Conservation (phyloP, 192 early-diverging fungal genomes). For the Coemansia erecta region DNA sequence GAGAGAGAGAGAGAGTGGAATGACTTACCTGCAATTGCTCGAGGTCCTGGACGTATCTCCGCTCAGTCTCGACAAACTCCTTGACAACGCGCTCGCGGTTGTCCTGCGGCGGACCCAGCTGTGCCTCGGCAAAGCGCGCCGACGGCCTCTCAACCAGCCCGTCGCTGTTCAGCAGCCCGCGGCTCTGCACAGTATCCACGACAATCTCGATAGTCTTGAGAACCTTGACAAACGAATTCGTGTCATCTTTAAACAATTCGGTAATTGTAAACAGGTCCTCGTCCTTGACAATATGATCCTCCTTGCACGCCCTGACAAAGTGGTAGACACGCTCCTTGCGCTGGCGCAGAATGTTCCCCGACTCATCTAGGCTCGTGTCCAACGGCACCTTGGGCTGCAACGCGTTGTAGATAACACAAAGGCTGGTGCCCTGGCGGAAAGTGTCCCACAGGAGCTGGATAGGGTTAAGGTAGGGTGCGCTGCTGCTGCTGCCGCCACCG, state of each 20-base stretch:
- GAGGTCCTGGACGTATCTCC: conserved; percentile 86
- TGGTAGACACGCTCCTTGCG: conserved; percentile 83
- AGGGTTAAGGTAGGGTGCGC: conserved; percentile 57
- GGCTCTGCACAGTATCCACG: conserved; percentile 70
- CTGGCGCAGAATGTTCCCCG: conserved; percentile 59
- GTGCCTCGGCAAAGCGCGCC: conserved; percentile 51
- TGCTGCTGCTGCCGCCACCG: too few relatives aligned
- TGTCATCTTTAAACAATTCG: conserved; percentile 91
- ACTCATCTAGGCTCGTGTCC: conserved; percentile 55
- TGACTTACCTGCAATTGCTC: conserved; percentile 70
- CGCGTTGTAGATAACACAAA: conserved; percentile 72
- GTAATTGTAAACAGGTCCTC: conserved; percentile 81
- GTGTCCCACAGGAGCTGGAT: conserved; percentile 70
- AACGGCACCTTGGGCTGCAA: conserved; percentile 62
- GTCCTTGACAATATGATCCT: conserved; percentile 69
- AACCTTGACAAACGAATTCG: conserved; percentile 95
- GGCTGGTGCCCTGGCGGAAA: conserved; percentile 67
- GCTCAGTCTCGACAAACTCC: conserved; percentile 92
- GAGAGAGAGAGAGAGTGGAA: background rate
- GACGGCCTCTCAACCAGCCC: conserved; percentile 45
- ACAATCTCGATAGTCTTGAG: conserved; percentile 81
- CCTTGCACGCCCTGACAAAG: conserved; percentile 86
- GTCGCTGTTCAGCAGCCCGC: conserved; percentile 39
- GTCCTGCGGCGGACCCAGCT: conserved; percentile 69
- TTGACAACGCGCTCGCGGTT: conserved; percentile 83